Conservation (phyloP, 2,329 filamentous ascomycete species). For the Bimuria novae-zelandiae region DNA sequence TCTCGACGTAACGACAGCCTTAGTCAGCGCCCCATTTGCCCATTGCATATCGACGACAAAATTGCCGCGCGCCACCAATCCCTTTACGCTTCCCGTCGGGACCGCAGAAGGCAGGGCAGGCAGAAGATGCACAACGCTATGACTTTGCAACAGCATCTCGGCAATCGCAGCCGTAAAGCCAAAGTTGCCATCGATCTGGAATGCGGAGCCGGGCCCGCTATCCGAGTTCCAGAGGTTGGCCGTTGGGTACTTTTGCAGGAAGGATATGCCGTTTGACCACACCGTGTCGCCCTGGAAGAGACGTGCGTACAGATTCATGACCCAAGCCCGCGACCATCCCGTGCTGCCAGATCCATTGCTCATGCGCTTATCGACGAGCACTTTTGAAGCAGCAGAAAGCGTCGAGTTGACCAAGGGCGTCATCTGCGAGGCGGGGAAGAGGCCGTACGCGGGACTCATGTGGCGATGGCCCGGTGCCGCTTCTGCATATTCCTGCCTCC, state of each 20-base stretch:
- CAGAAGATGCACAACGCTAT: slow-evolving; percentile 16
- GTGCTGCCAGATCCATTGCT: slow-evolving; percentile 47
- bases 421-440: slow-evolving; percentile 49
- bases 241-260: background rate
- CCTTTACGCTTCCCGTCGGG: slow-evolving; percentile 17
- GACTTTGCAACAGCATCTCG: slow-evolving; percentile 51
- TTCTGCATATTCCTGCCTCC: slow-evolving; percentile 35
- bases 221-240: background rate
- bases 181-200: slow-evolving; percentile 58
- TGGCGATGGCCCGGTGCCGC: slow-evolving; percentile 55
- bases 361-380: slow-evolving; percentile 35
- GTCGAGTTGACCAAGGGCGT: slow-evolving; percentile 22
- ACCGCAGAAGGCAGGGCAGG: slow-evolving; percentile 21
- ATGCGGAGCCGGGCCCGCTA: slow-evolving; percentile 20
- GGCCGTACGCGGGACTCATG: slow-evolving; percentile 54
- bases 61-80: slow-evolving; percentile 19
- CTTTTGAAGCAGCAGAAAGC: slow-evolving; percentile 28
- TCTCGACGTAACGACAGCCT: background rate
- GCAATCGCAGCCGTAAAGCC: slow-evolving; percentile 51
- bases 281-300: slow-evolving; percentile 44
- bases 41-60: slow-evolving; percentile 27
- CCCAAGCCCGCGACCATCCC: slow-evolving; percentile 57
- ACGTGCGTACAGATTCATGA: slow-evolving; percentile 53
- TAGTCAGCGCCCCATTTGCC: background rate
- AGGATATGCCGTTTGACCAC: background rate